A percentile compares a stretch with the other conserved stretches of the same genome.
phyloP scores from a whole-genome alignment of 495 filamentous ascomycete species.

The Cairneyella variabilis region DNA sequence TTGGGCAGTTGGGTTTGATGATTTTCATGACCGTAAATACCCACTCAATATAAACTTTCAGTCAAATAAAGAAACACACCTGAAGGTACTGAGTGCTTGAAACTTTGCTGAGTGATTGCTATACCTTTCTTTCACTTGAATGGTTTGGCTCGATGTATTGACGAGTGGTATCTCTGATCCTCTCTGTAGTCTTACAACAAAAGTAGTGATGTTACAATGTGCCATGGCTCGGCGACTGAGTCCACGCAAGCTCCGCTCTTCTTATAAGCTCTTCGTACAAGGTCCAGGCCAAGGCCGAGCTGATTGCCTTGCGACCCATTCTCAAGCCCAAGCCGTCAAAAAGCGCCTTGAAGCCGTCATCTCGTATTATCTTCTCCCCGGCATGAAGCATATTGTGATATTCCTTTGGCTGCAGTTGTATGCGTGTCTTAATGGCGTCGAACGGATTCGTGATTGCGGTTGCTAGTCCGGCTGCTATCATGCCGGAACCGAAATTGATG shows the following conservation, averaged over 20 bases:
- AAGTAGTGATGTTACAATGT: conserved; percentile 11
- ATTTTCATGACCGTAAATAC: conserved; percentile 5
- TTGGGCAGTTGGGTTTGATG: too few species aligned
- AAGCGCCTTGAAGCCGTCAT: conserved; percentile 77
- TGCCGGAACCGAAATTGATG: conserved; percentile 82
- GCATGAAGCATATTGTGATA: conserved; percentile 87
- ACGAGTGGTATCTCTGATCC: conserved; percentile 16
- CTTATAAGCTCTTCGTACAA: conserved; percentile 92
- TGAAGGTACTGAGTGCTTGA: background rate
- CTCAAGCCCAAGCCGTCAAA: conserved; percentile 85
- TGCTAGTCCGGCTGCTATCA: conserved; percentile 72
- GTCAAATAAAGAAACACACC: background rate
- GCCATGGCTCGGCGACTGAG: conserved; percentile 23
- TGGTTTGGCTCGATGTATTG: too few species aligned
- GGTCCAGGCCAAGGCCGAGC: conserved; percentile 91
- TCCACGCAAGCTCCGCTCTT: conserved; percentile 63
- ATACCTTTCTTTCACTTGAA: too few species aligned
- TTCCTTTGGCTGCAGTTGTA: conserved; percentile 80
- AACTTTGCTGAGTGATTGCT: background rate
- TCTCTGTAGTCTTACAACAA: conserved; percentile 11
- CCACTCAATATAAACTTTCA: conserved; percentile 14
- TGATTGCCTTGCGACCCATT: conserved; percentile 87
- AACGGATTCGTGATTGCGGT: conserved; percentile 93
- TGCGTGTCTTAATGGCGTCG: conserved; percentile 90
- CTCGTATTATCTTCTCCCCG: conserved; percentile 65